These are phyloP conservation scores for Lenzites betulinus DNA, from an alignment of 768 basidiomycete genomes.

Conservation along the genomic window DNA sequence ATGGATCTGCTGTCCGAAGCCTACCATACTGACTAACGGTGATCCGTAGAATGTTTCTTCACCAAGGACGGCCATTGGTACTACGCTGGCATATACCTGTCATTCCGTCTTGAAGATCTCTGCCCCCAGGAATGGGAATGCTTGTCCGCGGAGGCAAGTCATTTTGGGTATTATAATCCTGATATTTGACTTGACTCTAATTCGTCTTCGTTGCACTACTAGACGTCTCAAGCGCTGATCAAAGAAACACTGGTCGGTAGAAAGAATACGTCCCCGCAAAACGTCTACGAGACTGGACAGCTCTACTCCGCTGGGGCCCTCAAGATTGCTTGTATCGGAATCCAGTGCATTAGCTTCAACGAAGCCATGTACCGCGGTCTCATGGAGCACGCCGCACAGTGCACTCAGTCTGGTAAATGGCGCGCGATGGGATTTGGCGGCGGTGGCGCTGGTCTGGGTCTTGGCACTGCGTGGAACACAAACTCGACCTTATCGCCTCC, in stretches of 20 bases:
- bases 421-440: conserved; percentile 15
- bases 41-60: conserved; percentile 69
- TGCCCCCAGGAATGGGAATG: conserved; percentile 69
- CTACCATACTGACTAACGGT: not conserved
- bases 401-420: conserved; percentile 35
- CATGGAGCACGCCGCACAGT: conserved; percentile 62
- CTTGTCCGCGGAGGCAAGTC: conserved; percentile 60
- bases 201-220: not conserved
- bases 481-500: not conserved
- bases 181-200: not conserved
- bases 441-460: not conserved
- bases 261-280: conserved; percentile 78
- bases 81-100: conserved; percentile 78
- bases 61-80: conserved; percentile 83
- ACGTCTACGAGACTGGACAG: conserved; percentile 71
- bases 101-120: conserved; percentile 65
- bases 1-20: conserved; percentile 1
- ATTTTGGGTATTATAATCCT: not conserved
- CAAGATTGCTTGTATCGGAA: conserved; percentile 68
- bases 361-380: conserved; percentile 62
- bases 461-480: conserved; percentile 1
- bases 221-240: conserved; percentile 68
- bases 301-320: conserved; percentile 74
- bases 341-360: conserved; percentile 80
- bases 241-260: conserved; percentile 72